These are phyloP conservation scores for Epichloe coenophiala DNA, from an alignment of 2,329 filamentous ascomycete species.

Conservation along the genomic window DNA sequence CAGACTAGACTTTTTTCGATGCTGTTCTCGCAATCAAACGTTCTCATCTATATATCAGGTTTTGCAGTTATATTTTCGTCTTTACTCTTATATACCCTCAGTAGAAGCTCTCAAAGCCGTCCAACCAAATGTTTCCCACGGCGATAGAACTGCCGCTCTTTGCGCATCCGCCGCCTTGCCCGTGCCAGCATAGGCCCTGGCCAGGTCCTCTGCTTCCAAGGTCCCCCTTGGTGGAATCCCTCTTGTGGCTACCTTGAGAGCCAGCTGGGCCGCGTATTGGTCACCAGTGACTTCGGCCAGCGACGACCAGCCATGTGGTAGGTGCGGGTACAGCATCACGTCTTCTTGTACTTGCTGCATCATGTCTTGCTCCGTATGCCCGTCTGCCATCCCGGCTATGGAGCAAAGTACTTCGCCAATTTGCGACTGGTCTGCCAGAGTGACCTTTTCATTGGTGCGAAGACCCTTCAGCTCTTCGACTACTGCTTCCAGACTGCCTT, in stretches of 20 bases:
- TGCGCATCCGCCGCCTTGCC: constrained; percentile 62
- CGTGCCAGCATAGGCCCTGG: constrained; percentile 60
- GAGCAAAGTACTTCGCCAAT: constrained; percentile 66
- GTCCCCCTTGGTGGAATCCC: constrained; percentile 60
- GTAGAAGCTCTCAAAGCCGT: constrained; percentile 30
- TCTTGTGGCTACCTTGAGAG: constrained; percentile 62
- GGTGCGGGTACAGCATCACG: constrained; percentile 67
- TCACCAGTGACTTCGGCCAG: constrained; percentile 48
- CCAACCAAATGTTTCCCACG: constrained; percentile 63
- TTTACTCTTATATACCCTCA: constrained; percentile 9
- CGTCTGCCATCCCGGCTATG: constrained; percentile 47
- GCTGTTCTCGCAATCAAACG: no score
- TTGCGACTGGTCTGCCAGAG: constrained; percentile 48
- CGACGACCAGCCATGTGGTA: constrained; percentile 69
- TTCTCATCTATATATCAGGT: neutral
- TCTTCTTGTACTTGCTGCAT: constrained; percentile 57
- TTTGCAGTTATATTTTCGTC: constrained; percentile 7
- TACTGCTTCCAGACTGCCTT: constrained; percentile 69
- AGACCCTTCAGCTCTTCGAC: constrained; percentile 61
- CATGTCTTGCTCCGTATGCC: constrained; percentile 34
- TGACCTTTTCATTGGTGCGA: constrained; percentile 52
- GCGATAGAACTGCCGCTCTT: constrained; percentile 63
- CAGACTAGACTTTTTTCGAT: no score
- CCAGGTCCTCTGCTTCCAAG: constrained; percentile 55
- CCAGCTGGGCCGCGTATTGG: constrained; percentile 56